Percentiles rank a stretch among this genome's conserved stretches.
These are phyloP conservation scores for Trichoderma harzianum DNA, from an alignment of 2,329 filamentous ascomycete species.

Conservation along the genomic window DNA sequence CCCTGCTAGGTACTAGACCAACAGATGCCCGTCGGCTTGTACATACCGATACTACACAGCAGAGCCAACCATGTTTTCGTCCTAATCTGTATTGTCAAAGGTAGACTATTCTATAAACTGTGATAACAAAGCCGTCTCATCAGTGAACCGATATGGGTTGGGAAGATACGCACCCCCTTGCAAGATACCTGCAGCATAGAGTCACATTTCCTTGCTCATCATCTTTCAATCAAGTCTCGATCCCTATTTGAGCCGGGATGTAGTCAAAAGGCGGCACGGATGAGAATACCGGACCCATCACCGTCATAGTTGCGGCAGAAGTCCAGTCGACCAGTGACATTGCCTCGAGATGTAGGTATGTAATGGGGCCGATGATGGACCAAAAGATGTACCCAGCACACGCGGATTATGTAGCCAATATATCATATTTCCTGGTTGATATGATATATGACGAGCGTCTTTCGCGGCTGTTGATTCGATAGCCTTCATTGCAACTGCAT, in stretches of 20 bases:
- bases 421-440: background rate
- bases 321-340: background rate
- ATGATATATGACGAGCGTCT: conserved; percentile 6
- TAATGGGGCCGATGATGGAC: background rate
- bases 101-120: background rate
- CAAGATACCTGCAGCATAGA: background rate
- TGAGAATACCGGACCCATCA: background rate
- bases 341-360: background rate
- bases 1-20: background rate
- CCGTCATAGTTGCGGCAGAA: background rate
- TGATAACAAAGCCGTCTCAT: background rate
- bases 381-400: background rate
- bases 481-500: background rate
- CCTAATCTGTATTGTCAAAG: background rate
- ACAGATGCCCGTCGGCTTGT: background rate
- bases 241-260: background rate
- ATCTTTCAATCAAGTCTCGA: background rate
- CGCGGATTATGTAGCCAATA: background rate
- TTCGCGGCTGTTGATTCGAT: background rate
- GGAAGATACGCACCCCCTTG: background rate
- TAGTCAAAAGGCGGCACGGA: background rate
- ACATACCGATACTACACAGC: background rate
- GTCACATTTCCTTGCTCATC: background rate
- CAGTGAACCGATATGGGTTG: background rate
- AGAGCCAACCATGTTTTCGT: background rate